phyloP scores from a whole-genome alignment of 2,329 filamentous ascomycete species.

The Sporothrix luriei region DNA sequence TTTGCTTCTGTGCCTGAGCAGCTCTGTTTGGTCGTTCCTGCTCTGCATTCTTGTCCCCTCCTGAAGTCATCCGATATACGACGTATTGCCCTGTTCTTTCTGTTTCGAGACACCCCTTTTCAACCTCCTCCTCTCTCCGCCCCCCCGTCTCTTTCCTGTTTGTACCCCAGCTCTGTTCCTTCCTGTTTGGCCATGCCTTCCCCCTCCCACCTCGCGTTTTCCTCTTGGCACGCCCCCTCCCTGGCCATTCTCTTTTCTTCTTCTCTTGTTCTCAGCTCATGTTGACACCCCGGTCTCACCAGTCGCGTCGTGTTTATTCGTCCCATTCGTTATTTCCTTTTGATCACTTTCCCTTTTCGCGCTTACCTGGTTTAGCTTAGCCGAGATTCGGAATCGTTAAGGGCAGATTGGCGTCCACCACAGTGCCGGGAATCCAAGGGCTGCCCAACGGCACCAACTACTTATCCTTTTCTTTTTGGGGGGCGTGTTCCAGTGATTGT shows the following conservation, averaged over 20 bases:
- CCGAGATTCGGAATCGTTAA: slow-evolving; percentile 28
- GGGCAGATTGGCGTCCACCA: slow-evolving; percentile 14
- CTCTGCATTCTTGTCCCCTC: not conserved
- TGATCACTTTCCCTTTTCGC: not conserved
- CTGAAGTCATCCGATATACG: not conserved
- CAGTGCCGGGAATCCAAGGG: slow-evolving; percentile 28
- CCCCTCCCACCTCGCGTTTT: not conserved
- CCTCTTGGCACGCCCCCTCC: slow-evolving; percentile 1
- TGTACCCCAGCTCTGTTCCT: slow-evolving; percentile 12
- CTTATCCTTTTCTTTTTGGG: not conserved
- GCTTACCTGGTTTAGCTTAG: slow-evolving; percentile 30
- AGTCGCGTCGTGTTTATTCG: not conserved
- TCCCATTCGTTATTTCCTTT: not conserved
- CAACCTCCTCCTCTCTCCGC: not conserved
- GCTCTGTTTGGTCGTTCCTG: not conserved
- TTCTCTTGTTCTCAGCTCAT: not conserved
- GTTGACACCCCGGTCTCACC: not conserved
- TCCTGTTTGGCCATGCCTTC: not conserved
- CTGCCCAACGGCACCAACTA: slow-evolving; percentile 1
- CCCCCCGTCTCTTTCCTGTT: not conserved
- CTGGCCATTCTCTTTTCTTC: not conserved
- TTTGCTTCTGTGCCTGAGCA: not conserved
- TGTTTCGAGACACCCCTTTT: slow-evolving; percentile 23
- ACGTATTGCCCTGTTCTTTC: slow-evolving; percentile 15
- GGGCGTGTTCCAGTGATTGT: not conserved